Conservation (phyloP, 768 basidiomycete genomes). For the Amylocystis lapponica region DNA sequence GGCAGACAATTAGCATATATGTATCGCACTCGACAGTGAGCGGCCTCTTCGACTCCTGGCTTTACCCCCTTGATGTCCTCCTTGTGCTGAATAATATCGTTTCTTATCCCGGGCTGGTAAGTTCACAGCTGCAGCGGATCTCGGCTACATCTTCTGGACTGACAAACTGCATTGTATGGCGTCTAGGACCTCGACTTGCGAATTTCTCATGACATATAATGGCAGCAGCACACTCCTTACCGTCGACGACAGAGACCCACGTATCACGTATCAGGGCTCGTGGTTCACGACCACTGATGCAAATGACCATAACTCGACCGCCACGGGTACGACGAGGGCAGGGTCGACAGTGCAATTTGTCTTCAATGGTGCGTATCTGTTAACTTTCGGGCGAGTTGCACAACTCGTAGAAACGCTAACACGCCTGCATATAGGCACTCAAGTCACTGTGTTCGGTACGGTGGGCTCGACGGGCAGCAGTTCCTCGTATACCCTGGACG, state of each 20-base stretch:
- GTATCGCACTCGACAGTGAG: no score
- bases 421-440: conserved; percentile 7
- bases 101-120: no score
- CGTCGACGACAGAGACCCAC: not conserved
- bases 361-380: conserved; percentile 9
- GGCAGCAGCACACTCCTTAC: not conserved
- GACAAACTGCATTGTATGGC: no score
- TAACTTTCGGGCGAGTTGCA: not conserved
- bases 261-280: no score
- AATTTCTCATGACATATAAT: conserved; percentile 1
- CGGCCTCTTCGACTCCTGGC: no score
- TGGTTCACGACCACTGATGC: no score
- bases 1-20: no score
- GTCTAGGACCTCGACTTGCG: no score
- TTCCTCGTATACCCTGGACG: conserved; percentile 8
- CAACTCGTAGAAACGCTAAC: not conserved
- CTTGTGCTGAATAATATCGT: no score
- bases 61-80: no score
- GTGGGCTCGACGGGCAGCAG: not conserved
- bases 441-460: conserved; percentile 10
- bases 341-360: conserved; percentile 10
- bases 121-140: no score
- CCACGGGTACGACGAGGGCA: not conserved
- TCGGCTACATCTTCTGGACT: no score
- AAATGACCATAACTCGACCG: not conserved